Evolutionary conservation across 331 rosid genomes (phyloP).

Genomic region (Malus hybrid): DNA sequence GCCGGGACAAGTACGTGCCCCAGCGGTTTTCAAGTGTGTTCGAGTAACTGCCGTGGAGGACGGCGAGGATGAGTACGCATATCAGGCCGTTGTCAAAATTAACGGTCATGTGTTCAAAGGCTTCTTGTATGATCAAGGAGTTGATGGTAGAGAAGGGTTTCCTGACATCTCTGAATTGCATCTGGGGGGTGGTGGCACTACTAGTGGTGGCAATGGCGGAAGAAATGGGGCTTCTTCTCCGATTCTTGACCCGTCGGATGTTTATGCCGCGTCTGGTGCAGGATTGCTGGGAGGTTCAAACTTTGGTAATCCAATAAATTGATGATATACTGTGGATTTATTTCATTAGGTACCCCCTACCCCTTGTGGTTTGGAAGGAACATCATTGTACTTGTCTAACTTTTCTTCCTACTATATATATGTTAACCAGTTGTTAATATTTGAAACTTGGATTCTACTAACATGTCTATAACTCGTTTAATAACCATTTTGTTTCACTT

Average conservation of each 20-base stretch:
- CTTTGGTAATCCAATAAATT: constrained; percentile 79
- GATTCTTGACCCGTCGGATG: constrained; percentile 62
- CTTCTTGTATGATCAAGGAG: constrained; percentile 74
- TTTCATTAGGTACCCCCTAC: background rate
- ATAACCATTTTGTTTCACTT: no score
- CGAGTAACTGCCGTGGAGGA: constrained; percentile 80
- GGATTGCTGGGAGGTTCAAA: constrained; percentile 66
- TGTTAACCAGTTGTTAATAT: background rate
- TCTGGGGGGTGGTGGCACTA: constrained; percentile 47
- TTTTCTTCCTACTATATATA: background rate
- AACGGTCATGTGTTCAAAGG: constrained; percentile 90
- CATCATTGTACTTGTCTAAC: constrained; percentile 4
- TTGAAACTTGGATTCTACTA: background rate
- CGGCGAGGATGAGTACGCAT: constrained; percentile 76
- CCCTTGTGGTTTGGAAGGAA: constrained; percentile 8
- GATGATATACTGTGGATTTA: constrained; percentile 6
- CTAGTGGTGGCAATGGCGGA: constrained; percentile 6
- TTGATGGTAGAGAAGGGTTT: constrained; percentile 45
- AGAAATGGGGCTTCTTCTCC: constrained; percentile 59
- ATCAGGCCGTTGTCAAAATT: constrained; percentile 81
- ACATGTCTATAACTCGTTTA: background rate
- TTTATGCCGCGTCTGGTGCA: constrained; percentile 42
- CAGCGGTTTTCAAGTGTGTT: constrained; percentile 93
- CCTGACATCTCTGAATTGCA: constrained; percentile 73
- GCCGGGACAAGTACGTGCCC: constrained; percentile 77